phyloP scores from a whole-genome alignment of 495 filamentous ascomycete species.

The Saxispiralis lemnorum region DNA sequence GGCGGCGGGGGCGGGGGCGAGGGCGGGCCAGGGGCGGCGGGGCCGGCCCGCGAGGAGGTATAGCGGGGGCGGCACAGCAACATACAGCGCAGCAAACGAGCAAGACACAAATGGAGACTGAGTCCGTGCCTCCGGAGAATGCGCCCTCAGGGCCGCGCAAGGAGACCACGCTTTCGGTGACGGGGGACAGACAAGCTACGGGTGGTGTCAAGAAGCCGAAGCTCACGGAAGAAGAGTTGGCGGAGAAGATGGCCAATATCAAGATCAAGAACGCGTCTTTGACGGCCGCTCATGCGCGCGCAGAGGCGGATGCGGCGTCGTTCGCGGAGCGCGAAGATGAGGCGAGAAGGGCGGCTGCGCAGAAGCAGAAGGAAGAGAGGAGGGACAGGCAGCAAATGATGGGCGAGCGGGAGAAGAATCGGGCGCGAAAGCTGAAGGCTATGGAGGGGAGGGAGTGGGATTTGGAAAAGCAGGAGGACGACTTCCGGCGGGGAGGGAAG shows the following conservation, averaged over 20 bases:
- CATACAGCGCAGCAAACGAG: not conserved
- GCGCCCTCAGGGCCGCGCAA: slow-evolving; percentile 8
- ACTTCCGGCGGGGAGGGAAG: slow-evolving; percentile 20
- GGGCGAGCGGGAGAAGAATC: slow-evolving; percentile 52
- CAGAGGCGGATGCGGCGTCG: slow-evolving; percentile 49
- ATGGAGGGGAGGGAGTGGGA: slow-evolving; percentile 59
- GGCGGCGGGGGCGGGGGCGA: slow-evolving; percentile 25
- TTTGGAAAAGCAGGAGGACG: slow-evolving; percentile 49
- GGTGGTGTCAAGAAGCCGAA: slow-evolving; percentile 45
- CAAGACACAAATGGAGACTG: not conserved
- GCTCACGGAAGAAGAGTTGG: slow-evolving; percentile 51
- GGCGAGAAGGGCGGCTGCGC: slow-evolving; percentile 23
- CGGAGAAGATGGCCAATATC: slow-evolving; percentile 40
- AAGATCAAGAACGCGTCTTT: slow-evolving; percentile 39
- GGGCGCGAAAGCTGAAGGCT: slow-evolving; percentile 50
- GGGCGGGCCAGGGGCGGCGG: slow-evolving; percentile 9
- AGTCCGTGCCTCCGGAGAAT: slow-evolving; percentile 6
- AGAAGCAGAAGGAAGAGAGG: slow-evolving; percentile 39
- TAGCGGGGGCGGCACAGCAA: not conserved
- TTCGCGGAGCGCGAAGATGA: slow-evolving; percentile 48
- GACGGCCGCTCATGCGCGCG: slow-evolving; percentile 43
- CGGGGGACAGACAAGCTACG: slow-evolving; percentile 51
- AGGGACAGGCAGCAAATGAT: slow-evolving; percentile 43
- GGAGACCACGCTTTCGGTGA: slow-evolving; percentile 32
- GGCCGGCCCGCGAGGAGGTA: not conserved